A percentile compares a stretch with the other conserved stretches of the same genome.
Evolutionary conservation across 2,329 filamentous ascomycete species (phyloP).

Genomic region (Dichotomopilus funicola): DNA sequence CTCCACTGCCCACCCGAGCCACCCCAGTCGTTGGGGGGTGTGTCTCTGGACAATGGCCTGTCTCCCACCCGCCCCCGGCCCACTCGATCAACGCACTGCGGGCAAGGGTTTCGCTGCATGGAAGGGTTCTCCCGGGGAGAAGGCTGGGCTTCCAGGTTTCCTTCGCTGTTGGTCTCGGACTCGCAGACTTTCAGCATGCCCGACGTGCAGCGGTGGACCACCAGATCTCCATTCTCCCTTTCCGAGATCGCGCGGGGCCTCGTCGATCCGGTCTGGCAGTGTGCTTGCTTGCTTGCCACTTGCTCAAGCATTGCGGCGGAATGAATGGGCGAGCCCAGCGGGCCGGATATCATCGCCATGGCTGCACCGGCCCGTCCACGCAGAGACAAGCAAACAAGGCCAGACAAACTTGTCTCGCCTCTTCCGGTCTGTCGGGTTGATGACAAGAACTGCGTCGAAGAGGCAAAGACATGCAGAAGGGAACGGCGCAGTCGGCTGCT

Average conservation of each 20-base stretch:
- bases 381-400: too few species aligned
- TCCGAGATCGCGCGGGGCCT: slow-evolving; percentile 5
- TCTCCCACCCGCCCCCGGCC: too few species aligned
- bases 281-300: neutral
- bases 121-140: slow-evolving; percentile 11
- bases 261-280: neutral
- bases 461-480: neutral
- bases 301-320: neutral
- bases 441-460: neutral
- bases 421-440: neutral
- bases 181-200: slow-evolving; percentile 4
- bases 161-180: slow-evolving; percentile 3
- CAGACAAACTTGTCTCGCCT: too few species aligned
- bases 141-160: slow-evolving; percentile 2
- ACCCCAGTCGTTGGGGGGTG: too few species aligned
- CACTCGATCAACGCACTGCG: neutral
- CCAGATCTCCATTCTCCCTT: neutral
- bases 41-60: too few species aligned
- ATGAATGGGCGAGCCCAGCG: too few species aligned
- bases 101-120: slow-evolving; percentile 14
- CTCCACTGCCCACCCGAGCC: too few species aligned
- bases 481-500: too few species aligned
- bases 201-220: slow-evolving; percentile 13
- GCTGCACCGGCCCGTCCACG: too few species aligned
- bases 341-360: too few species aligned